Base-by-base conservation (phyloP, 1,284 basidiomycete species). In the Ceratobasidium sp. region DNA sequence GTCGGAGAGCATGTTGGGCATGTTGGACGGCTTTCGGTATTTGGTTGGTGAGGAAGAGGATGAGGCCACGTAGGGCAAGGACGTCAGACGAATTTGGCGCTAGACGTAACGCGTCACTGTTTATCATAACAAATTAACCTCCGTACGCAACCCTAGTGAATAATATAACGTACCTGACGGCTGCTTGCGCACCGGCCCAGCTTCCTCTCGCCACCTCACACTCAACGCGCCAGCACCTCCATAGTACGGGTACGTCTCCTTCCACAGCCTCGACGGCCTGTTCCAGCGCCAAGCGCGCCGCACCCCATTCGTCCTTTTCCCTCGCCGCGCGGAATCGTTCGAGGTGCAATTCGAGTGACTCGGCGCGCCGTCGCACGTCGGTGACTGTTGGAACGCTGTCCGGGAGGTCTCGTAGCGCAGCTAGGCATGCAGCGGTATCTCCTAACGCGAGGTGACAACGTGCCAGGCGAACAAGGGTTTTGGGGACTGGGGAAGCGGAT, bases 381-480 rank as follows among this genome's bases (percentile, higher is more conserved):
- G 90, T 90, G 0, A 85, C 82, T 1, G 85, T 77, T 73, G 91
- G 92, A 36, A 81, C 83, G 0, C 76, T 76, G 22, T 74, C 76
- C 19, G 79, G 74, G 50, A 89, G 76, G 0, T 86, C 79, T 22
- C 91, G 83, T n/a, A 89, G 86, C 47, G 93, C 84, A 1, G 89
- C 89, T 1, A 89, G 89, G 7, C 90, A 83, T 0, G 91, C 91
- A 19, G 89, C 88, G 0, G 86, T 87, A 1, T 88, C 86, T 1
- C 93, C 93, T 3, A 94, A 85, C 0, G 93, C 92, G 9, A 94
- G 85, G 76, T 95, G 93, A 81, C 94, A 95, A 64, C 91, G 88
- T 0, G 92, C 93, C 1, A 94, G 87, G 4, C 93, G 91, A 41
- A 94, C 84, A 50, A 95, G 86, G 2, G 92, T 95, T 81, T 95